phyloP scores from a whole-genome alignment of 106 monocot genomes.

The Allium sativum region DNA sequence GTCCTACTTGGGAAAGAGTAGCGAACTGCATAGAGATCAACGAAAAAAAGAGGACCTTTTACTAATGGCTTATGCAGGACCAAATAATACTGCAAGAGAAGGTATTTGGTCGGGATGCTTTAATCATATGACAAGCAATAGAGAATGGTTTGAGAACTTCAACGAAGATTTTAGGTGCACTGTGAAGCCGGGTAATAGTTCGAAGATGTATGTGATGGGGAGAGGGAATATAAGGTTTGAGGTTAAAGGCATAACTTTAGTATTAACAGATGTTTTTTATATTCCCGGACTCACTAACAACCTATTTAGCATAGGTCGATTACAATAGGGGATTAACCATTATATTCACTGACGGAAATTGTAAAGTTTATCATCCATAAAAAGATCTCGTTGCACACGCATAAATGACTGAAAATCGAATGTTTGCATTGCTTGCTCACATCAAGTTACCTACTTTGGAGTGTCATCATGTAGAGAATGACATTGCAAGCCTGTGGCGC shows the following conservation, averaged over 20 bases:
- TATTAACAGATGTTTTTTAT: background rate
- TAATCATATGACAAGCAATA: background rate
- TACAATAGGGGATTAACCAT: background rate
- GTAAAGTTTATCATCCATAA: background rate
- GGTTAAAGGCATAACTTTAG: background rate
- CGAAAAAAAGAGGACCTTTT: background rate
- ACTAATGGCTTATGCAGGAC: background rate
- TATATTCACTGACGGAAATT: background rate
- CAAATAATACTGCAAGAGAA: background rate
- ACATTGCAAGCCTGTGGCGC: background rate
- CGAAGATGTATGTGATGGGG: background rate
- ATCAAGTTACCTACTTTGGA: background rate
- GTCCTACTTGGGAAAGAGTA: too few species aligned
- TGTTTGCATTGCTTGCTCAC: background rate
- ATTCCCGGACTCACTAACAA: background rate
- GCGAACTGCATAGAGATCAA: background rate
- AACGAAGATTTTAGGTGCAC: background rate
- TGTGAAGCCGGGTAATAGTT: background rate
- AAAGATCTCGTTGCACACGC: background rate
- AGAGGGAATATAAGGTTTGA: background rate
- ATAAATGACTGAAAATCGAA: background rate
- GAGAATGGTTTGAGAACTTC: background rate
- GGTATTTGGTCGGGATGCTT: background rate
- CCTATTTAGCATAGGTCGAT: background rate
- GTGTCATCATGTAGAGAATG: background rate